A percentile compares a stretch with the other conserved stretches of the same genome.
Conservation (phyloP, 495 filamentous ascomycete genomes). For the Hypoxylon trugodes region DNA sequence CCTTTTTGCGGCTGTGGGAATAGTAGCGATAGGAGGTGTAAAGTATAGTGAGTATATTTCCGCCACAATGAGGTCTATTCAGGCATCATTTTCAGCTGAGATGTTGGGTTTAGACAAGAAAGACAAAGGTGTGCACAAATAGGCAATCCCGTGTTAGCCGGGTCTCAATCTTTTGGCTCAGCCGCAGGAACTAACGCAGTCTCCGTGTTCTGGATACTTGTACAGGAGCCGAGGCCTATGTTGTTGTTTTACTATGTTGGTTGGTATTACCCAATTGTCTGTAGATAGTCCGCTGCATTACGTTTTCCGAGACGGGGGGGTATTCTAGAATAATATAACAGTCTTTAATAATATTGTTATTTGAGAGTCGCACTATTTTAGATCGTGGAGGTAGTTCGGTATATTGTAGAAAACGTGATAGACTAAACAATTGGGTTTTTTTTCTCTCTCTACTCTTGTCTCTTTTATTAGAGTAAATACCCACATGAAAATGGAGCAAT, state of each 20-base stretch:
- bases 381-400: neutral
- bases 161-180: slow-evolving; percentile 28
- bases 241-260: slow-evolving; percentile 13
- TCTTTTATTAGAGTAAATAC: slow-evolving; percentile 34
- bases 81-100: slow-evolving; percentile 13
- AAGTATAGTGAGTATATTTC: slow-evolving; percentile 15
- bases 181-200: slow-evolving; percentile 33
- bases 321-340: too few species aligned
- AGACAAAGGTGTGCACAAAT: neutral
- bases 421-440: slow-evolving; percentile 5
- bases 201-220: slow-evolving; percentile 21
- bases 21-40: neutral
- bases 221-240: slow-evolving; percentile 22
- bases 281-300: too few species aligned
- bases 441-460: neutral
- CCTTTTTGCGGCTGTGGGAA: neutral
- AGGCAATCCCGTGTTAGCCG: slow-evolving; percentile 14
- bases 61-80: slow-evolving; percentile 10
- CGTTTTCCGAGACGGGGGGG: too few species aligned
- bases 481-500: slow-evolving; percentile 29
- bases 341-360: too few species aligned
- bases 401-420: neutral
- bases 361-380: slow-evolving; percentile 17
- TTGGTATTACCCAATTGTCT: slow-evolving; percentile 15
- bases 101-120: slow-evolving; percentile 10